Base-by-base conservation (phyloP, 1,139 yeast species). In the Candida mesenterica region DNA sequence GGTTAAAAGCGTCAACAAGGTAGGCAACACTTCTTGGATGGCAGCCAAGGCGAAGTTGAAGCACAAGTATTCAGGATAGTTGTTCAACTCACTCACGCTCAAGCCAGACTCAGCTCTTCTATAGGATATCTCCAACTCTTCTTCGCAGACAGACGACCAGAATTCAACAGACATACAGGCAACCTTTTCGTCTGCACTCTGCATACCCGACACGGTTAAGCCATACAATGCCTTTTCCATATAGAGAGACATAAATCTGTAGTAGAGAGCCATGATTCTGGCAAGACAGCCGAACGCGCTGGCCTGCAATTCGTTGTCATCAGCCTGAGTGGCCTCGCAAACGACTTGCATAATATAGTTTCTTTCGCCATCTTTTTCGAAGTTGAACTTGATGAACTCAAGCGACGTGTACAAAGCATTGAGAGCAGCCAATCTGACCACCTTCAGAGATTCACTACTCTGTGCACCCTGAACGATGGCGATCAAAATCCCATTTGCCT, bases 81-180 rank as follows among this genome's bases (percentile, higher is more conserved):
- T 58, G 12, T 72, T 66, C 32, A 69, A 67, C 40, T 74, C 72
- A 34, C 63, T 59, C 27, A 59, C 59, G 26, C 56, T 59, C 28
- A 55, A 50, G 38, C 72, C 65, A 48, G 62, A 69, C 47, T 86
- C 95, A 37, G 77, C 79, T 47, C 75, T 68, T 53, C 82, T 86
- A 42, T 79, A 63, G 12, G 82, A 77, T 42, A 87, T 80, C 45
- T 87, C 96, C 45, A 86, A 72, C 61, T 94, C 98, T 57, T 86
- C 97, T 65, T 92, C 98, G 65, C 97, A 89, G 15, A 92, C 94
- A 19, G 97, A 88, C 41, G 94, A 82, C 98, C 98, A 92, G 59
- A 92, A 92, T 65, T 92, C 98, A 36, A 92, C 95, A 17, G 98
- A 97, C 96, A 92, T 90, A 59, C 97, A 88, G 1, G 97, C 87